These are phyloP conservation scores for Talaromyces wortmannii DNA, from an alignment of 495 filamentous ascomycete species.

Conservation along the genomic window DNA sequence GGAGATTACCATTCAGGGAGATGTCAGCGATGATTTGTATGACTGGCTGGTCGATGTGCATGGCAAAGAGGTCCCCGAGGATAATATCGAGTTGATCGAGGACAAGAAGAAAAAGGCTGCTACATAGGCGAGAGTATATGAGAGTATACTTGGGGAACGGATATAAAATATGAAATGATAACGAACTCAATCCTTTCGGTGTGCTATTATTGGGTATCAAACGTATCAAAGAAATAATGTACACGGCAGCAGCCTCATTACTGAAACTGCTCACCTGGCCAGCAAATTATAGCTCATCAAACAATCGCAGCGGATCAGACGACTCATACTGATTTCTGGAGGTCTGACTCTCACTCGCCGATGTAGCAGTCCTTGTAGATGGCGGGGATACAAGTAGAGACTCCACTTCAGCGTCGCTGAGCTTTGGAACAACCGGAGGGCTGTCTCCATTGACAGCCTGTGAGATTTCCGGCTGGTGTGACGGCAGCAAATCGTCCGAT, in stretches of 20 bases:
- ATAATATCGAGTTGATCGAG: conserved; percentile 90
- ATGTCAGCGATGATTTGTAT: conserved; percentile 89
- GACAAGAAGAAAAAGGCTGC: conserved; percentile 81
- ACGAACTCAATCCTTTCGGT: neutral
- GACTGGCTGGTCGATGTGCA: conserved; percentile 87
- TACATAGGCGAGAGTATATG: neutral
- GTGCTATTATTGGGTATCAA: conserved; percentile 15
- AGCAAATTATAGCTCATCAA: conserved; percentile 10
- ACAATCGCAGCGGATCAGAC: conserved; percentile 19
- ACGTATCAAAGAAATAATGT: conserved; percentile 14
- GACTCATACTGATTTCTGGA: neutral
- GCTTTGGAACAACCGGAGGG: no score
- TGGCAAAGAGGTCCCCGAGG: conserved; percentile 72
- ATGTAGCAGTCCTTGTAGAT: neutral
- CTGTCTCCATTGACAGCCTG: no score
- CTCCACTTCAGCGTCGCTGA: no score
- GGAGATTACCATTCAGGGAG: conserved; percentile 97
- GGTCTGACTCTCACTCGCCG: neutral
- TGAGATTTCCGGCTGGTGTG: no score
- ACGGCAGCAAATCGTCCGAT: no score
- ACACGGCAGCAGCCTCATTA: no score
- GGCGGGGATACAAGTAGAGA: neutral
- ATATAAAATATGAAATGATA: conserved; percentile 6
- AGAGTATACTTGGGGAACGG: neutral
- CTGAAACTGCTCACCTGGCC: no score